Evolutionary conservation across 768 basidiomycete species (phyloP), one percentile per base, ranked within the genome.

Genomic region (Pleurotus ostreatus): DNA sequence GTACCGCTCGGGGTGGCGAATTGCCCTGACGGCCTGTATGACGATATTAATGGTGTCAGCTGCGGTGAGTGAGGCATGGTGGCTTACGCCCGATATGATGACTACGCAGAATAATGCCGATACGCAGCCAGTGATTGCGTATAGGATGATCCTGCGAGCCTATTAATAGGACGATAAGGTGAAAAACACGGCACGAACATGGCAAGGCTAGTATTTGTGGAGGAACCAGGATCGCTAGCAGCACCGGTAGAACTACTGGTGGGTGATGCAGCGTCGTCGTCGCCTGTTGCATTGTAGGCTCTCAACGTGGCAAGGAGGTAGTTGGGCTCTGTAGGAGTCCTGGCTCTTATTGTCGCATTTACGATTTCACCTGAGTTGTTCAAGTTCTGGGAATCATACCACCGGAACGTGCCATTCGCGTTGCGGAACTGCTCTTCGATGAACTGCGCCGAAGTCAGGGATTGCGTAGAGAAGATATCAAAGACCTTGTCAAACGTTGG

Each of bases 1-100:
- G 66, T 97, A 98, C 52, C 92, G 83, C 65, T 97, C 94, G 15
- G 94, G 94, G 69, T 96, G 85, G 2, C 92, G 82, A 49, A 92
- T 78, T 1, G 92, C 89, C 22, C 92, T 78, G 46, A 95, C 77
- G 1, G 91, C 90, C 87, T 90, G 56, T 13, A 46, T 22, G 4
- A 46, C 57, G 55, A n/a, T 59, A 53, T 38, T 63, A 38, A 38
- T 20, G 61, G 47, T 52, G 5, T 46, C 48, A 51, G 15, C 39
- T 40, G 41, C 6, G 37, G 41, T 12, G 25, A 20, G 49, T 26
- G 13, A 26, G 34, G 46, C 6, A 38, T 48, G n/a, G 57, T 43
- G 43, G 55, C 85, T 54, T 70, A 90, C 89, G 15, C 94, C 94
- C 15, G 89, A 86, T 11, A 94, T 71, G 60, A 97, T 89, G 57